phyloP scores from a whole-genome alignment of 2,329 filamentous ascomycete genomes.

The Botrytis elliptica region DNA sequence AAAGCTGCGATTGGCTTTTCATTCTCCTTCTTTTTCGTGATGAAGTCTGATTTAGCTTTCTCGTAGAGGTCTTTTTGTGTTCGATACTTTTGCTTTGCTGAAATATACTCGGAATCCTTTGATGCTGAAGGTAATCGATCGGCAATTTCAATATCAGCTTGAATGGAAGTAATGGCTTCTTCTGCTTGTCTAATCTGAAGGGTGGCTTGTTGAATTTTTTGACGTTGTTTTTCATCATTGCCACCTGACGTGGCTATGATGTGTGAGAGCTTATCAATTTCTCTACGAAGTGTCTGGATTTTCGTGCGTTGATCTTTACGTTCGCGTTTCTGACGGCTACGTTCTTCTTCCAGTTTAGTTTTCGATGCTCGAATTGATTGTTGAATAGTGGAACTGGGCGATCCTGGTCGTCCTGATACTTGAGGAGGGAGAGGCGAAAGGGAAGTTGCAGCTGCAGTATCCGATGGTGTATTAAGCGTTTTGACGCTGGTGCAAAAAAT shows the following conservation, averaged over 20 bases:
- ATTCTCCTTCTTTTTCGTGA: slow-evolving; percentile 59
- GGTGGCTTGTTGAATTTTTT: slow-evolving; percentile 72
- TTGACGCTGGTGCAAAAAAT: slow-evolving; percentile 70
- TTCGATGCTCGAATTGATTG: slow-evolving; percentile 74
- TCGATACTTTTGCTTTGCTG: slow-evolving; percentile 54
- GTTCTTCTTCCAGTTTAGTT: slow-evolving; percentile 67
- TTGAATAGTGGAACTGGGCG: slow-evolving; percentile 72
- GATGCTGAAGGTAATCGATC: slow-evolving; percentile 60
- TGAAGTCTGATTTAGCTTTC: slow-evolving; percentile 50
- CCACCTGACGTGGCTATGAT: slow-evolving; percentile 68
- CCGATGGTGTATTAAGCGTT: slow-evolving; percentile 33
- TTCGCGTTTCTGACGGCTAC: slow-evolving; percentile 64
- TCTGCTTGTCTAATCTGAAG: slow-evolving; percentile 68
- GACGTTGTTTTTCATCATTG: slow-evolving; percentile 72
- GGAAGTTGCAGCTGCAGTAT: slow-evolving; percentile 36
- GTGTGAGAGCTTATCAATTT: slow-evolving; percentile 67
- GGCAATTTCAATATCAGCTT: slow-evolving; percentile 60
- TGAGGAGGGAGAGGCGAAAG: slow-evolving; percentile 46
- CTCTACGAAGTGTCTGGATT: slow-evolving; percentile 65
- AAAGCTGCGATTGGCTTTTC: slow-evolving; percentile 63
- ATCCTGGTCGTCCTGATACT: slow-evolving; percentile 68
- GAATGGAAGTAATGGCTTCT: slow-evolving; percentile 55
- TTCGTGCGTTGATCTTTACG: slow-evolving; percentile 74
- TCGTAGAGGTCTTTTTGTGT: slow-evolving; percentile 48
- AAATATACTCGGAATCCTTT: slow-evolving; percentile 54